A percentile compares a stretch with the other conserved stretches of the same genome.
Conservation (phyloP, 257 asterid genomes). For the Haberlea rhodopensis region DNA sequence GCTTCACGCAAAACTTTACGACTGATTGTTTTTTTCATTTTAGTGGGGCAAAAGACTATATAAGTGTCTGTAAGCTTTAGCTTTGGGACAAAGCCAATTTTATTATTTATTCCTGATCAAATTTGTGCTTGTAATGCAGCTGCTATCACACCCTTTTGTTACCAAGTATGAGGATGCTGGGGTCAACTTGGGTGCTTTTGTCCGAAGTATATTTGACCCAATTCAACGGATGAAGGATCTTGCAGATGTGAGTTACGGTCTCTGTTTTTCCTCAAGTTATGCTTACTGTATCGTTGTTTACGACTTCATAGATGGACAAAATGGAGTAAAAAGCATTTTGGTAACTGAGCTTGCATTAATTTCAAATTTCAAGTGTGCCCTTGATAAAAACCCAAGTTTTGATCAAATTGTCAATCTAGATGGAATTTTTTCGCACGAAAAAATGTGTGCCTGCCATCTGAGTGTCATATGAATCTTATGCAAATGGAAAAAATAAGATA, state of each 20-base stretch:
- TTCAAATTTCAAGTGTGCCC: neutral
- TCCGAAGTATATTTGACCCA: conserved; percentile 80
- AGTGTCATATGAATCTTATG: conserved; percentile 11
- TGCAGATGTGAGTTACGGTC: conserved; percentile 83
- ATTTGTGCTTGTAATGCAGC: conserved; percentile 43
- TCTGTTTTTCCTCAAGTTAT: conserved; percentile 17
- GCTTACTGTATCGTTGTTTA: neutral
- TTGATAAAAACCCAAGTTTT: neutral
- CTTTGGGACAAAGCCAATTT: neutral
- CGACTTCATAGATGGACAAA: neutral
- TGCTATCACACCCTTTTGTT: conserved; percentile 84
- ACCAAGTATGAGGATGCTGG: conserved; percentile 53
- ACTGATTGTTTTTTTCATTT: neutral
- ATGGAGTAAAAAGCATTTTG: neutral
- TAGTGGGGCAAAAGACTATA: no score
- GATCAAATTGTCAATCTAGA: neutral
- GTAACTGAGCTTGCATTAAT: conserved; percentile 4
- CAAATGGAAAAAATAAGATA: neutral
- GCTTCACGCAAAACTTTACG: neutral
- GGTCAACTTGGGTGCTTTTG: conserved; percentile 79
- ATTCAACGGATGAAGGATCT: conserved; percentile 85
- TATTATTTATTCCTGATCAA: conserved; percentile 3
- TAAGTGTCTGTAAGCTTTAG: no score
- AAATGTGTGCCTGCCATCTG: neutral
- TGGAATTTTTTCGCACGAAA: neutral